Percentiles rank a stretch among this genome's conserved stretches.
These are phyloP conservation scores for Dittrichia graveolens DNA, from an alignment of 129 eudicot species.

Conservation along the genomic window DNA sequence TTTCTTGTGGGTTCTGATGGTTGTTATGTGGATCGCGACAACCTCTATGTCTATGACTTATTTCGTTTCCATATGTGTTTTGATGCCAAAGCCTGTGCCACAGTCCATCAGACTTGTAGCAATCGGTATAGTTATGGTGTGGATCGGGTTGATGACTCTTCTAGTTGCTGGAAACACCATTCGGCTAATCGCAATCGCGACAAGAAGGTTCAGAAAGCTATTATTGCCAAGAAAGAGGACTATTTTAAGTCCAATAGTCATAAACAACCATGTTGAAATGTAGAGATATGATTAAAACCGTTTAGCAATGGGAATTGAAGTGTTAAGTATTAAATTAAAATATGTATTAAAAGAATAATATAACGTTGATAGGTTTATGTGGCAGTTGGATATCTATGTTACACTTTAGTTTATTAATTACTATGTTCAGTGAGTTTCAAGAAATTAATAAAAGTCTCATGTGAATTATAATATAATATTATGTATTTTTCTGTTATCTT, in stretches of 20 bases:
- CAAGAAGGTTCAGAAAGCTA: background rate
- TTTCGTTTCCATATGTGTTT: constrained; percentile 27
- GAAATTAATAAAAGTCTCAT: too few relatives aligned
- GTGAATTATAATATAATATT: too few relatives aligned
- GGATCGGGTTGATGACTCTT: constrained; percentile 47
- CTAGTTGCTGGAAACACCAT: constrained; percentile 33
- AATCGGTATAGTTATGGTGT: constrained; percentile 23
- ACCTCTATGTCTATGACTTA: constrained; percentile 44
- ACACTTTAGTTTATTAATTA: too few relatives aligned
- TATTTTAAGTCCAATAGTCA: background rate
- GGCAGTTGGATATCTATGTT: too few relatives aligned
- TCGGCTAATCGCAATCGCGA: constrained; percentile 9
- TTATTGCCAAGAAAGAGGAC: constrained; percentile 20
- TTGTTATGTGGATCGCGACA: constrained; percentile 52
- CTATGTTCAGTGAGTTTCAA: too few relatives aligned
- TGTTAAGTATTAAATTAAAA: too few relatives aligned
- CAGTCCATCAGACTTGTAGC: background rate
- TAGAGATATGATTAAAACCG: background rate
- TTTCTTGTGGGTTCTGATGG: constrained; percentile 51
- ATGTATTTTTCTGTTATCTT: too few relatives aligned
- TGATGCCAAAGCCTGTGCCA: constrained; percentile 29
- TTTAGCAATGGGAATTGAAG: background rate
- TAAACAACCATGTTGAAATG: constrained; percentile 12
- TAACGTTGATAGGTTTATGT: too few relatives aligned
- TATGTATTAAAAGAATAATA: too few relatives aligned